Evolutionary conservation across 2,329 filamentous ascomycete species (phyloP), one percentile per base, ranked within the genome.

Genomic region (Ramichloridium luteum): DNA sequence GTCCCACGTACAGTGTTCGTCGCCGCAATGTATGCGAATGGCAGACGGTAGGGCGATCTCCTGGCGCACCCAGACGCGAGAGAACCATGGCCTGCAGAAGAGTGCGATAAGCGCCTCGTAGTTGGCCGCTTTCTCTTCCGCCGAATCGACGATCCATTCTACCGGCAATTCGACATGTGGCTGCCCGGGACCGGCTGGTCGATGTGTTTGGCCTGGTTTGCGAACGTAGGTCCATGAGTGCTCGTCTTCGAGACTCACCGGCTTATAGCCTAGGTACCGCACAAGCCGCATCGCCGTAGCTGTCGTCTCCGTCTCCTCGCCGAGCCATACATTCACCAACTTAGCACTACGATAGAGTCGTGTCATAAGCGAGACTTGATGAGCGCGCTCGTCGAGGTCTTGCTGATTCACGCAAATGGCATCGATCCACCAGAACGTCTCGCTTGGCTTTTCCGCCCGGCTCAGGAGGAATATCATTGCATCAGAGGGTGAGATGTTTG

Each of bases 361-460:
- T 8, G 11, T 14, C 26, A 27, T 27, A n/a, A 27, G 13, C 8
- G 26, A 12, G 26, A 27, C 26, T 27, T 27, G 26, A 27, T 27
- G 26, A 13, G 6, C 13, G 26, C 26, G 26, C 13, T 27, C 26
- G 11, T n/a, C 26, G 13, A 27, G 11, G 13, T 27, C 26, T 15
- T 16, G 27, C 16, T 28, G 27, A 16, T 16, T 14, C n/a, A 16
- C 27, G 11, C 12, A 13, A 14, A 16, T 16, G 15, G 16, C 12
- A 28, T 28, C 27, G 16, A 28, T 28, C 12, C 27, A 28, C 12
- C 27, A 16, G 16, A 28, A 16, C n/a, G 27, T 14, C 16, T 28
- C 12, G 12, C 16, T 14, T 13, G 13, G 15, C 13, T 16, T 28
- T 16, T 12, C 4, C n/a, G 16, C 13, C 12, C 15, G n/a, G n/a